Evolutionary conservation across 1,284 basidiomycete genomes (phyloP).

Genomic region (Leccinum subrobustum): DNA sequence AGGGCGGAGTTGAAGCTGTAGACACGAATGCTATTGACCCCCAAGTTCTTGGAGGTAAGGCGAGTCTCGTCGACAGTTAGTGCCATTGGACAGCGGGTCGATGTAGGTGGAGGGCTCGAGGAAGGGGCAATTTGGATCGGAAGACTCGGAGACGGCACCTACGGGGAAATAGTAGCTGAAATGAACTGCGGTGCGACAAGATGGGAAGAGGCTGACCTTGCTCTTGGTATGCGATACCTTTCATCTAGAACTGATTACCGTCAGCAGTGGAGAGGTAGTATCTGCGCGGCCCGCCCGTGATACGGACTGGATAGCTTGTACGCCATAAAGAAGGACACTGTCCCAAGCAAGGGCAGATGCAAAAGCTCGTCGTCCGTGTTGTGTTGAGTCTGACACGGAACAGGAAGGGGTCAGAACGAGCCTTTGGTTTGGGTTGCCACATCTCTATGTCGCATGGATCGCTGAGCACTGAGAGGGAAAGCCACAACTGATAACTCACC

Average conservation of each 20-base stretch:
- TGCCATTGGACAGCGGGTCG: slow-evolving; percentile 72
- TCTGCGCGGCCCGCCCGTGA: slow-evolving; percentile 55
- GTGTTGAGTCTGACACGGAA: too few relatives aligned
- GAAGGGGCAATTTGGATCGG: slow-evolving; percentile 63
- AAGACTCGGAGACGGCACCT: slow-evolving; percentile 44
- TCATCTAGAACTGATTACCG: slow-evolving; percentile 84
- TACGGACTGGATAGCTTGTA: slow-evolving; percentile 58
- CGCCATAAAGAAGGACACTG: slow-evolving; percentile 37
- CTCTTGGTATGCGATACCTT: slow-evolving; percentile 88
- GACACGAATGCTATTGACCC: slow-evolving; percentile 73
- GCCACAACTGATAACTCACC: too few relatives aligned
- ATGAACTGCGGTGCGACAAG: not conserved
- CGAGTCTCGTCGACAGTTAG: slow-evolving; percentile 77
- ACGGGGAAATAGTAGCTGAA: slow-evolving; percentile 3
- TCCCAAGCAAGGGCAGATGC: slow-evolving; percentile 19
- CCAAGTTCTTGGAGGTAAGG: slow-evolving; percentile 68
- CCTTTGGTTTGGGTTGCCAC: too few relatives aligned
- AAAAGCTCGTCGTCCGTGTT: not conserved
- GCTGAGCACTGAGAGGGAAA: too few relatives aligned
- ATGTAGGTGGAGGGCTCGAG: slow-evolving; percentile 74
- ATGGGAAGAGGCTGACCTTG: slow-evolving; percentile 52
- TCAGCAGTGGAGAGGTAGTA: slow-evolving; percentile 62
- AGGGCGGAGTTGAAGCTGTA: slow-evolving; percentile 82
- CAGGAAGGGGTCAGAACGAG: too few relatives aligned
- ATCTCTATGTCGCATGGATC: too few relatives aligned